phyloP scores from a whole-genome alignment of 768 basidiomycete genomes.

The Rhodosporidiobolus sp. region DNA sequence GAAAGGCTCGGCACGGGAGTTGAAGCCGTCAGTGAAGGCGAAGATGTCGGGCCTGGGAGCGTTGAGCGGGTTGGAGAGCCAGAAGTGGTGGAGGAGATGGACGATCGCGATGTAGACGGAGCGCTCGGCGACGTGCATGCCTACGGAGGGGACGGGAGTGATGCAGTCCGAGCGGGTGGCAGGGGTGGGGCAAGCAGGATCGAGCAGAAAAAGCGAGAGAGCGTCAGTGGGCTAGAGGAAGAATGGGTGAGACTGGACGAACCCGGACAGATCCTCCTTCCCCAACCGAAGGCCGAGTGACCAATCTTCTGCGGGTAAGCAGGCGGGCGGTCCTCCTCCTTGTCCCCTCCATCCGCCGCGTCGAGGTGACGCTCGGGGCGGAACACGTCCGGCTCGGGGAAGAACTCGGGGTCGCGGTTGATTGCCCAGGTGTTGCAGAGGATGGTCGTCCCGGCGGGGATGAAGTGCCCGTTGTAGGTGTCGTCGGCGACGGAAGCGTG shows the following conservation, averaged over 20 bases:
- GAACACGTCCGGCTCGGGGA: slow-evolving; percentile 40
- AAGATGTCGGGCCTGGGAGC: slow-evolving; percentile 7
- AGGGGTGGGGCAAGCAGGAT: too few relatives aligned
- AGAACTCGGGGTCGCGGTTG: slow-evolving; percentile 30
- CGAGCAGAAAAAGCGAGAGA: not conserved
- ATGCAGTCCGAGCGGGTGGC: too few relatives aligned
- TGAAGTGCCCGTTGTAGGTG: slow-evolving; percentile 31
- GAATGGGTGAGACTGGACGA: not conserved
- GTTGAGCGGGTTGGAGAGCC: not conserved
- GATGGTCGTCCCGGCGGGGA: slow-evolving; percentile 33
- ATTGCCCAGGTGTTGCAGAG: slow-evolving; percentile 31
- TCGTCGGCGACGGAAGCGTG: slow-evolving; percentile 30
- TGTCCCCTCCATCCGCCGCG: not conserved
- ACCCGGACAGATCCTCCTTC: slow-evolving; percentile 6
- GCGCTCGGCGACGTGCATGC: slow-evolving; percentile 22
- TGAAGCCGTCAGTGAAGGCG: slow-evolving; percentile 11
- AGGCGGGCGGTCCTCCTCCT: not conserved
- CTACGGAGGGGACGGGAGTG: too few relatives aligned
- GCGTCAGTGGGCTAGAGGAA: too few relatives aligned
- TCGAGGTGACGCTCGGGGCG: slow-evolving; percentile 38
- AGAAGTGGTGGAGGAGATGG: slow-evolving; percentile 9
- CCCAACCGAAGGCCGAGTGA: slow-evolving; percentile 15
- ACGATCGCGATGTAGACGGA: slow-evolving; percentile 3
- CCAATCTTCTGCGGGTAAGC: slow-evolving; percentile 18
- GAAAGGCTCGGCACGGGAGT: not conserved